Base-by-base conservation (phyloP, 305 asterid species). In the Fraxinus angustifolia region DNA sequence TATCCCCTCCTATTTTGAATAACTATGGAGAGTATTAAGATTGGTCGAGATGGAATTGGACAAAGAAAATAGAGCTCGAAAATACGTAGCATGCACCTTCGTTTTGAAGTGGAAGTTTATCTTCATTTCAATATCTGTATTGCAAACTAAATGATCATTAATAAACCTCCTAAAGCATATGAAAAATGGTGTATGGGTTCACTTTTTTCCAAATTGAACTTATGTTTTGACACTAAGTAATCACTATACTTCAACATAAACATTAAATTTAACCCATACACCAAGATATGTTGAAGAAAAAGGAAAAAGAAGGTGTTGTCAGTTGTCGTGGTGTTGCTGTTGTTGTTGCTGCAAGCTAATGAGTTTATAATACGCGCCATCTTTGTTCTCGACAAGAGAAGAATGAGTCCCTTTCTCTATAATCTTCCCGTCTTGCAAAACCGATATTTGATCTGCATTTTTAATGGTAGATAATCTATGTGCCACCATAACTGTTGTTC, bases 381-480 rank as follows among this genome's bases (percentile, higher is more conserved):
- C 93, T 83, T 53, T 87, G 83, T 84, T 91, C 83, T 91, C 92
- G 6, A 90, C 79, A 7, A 90, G 93, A 19, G 79, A 50, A 5
- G 90, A 88, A 84, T 90, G 97, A 67, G 90, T 89, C 81, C 97
- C 97, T 81, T 87, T 89, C 87, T 92, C 97, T 6, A 92, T 89
- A 23, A 92, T 90, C 88, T 86, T 90, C 79, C 97, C 93, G 0
- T 90, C 92, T 79, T 92, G 97, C 81, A 92, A 75, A 34, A 92
- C 93, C 0, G 92, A 89, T 70, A 92, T 92, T 26, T 87, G 91
- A 86, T 92, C 91, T 0, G 94, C 93, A 17, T 88, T 88, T 14
- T 86, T 84, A 0, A 92, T 91, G 72, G 94, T 92, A 1, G 94
- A 92, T 17, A 92, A 82, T 81, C 97, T 72, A 78, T 92, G 97